Evolutionary conservation across 176 grass and related monocot species (phyloP), one percentile per base, ranked within the genome.

Genomic region (Neostapfia colusana): DNA sequence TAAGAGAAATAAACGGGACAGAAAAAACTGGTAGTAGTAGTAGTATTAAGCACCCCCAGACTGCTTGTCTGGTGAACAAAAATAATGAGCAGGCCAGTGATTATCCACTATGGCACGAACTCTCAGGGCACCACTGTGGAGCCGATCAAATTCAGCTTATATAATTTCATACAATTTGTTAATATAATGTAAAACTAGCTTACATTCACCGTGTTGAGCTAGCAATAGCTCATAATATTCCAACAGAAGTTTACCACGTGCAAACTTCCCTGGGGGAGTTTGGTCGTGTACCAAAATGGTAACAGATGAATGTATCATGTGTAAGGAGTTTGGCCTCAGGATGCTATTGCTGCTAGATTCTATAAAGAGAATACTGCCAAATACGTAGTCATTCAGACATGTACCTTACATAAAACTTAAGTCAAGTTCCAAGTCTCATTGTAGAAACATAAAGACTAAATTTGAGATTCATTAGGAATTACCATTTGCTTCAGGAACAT

Each of bases 401-500:
- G 73, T 17, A 58, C 49, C 51, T 38, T 23, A n/a, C 39, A 48
- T 59, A 59, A 46, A 43, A 69, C 74, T 18, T 27, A 67, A 73
- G 73, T 59, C 20, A 44, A 2, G 10, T 21, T 50, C 43, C 14
- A 74, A 34, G 15, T 56, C 73, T 50, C 43, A 26, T 16, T 45
- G 46, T 50, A 69, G 49, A 72, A 37, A 58, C 31, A 38, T 11
- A 21, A 54, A 63, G 34, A 67, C 13, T 20, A 31, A 31, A 78
- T 51, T 83, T 74, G 31, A 31, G 31, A 31, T 31, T 31, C 31
- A 31, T 31, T 31, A 31, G 31, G 31, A 31, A 31, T 31, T 99
- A 99, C 95, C 91, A 81, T 99, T 99, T 82, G 91, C 95, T 85
- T 87, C 87, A 78, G 95, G 91, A 50, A 95, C 89, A 34, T 92